Evolutionary conservation across 2,329 filamentous ascomycete genomes (phyloP), one percentile per base, ranked within the genome.

Genomic region (Pseudopithomyces chartarum): DNA sequence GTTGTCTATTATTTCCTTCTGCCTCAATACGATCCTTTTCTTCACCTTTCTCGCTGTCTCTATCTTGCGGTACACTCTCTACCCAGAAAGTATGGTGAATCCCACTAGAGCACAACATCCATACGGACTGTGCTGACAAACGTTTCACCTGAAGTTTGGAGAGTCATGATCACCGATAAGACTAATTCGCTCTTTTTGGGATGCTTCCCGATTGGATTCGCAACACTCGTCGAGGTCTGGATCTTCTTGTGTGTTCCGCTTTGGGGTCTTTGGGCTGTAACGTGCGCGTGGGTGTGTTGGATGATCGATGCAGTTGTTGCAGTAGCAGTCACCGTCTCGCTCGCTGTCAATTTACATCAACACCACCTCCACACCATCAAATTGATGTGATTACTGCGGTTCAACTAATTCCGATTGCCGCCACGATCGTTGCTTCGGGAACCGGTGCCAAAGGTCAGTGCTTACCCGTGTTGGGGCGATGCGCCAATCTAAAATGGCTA

Each of bases 141-240:
- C 26, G 8, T 29, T 8, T 8, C 26, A 29, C 8, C 8, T 29
- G 26, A 29, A 38, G 34, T 38, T 12, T 38, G 34, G 34, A 38
- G 7, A 44, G 40, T 44, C 5, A 20, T 44, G 40, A 44, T 49
- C 87, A 86, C 0, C 3, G 34, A 38, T 12, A 38, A 12, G 34
- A 82, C 82, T 1, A 86, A 91, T 66, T 87, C 85, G 1, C 79
- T 91, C 52, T 91, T 91, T 62, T 75, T 91, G 3, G 88, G 76
- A 0, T 88, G 86, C 0, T 82, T 89, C 32, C 87, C 87, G 0
- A 90, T 90, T 85, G 87, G 82, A 0, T 82, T 90, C 56, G 84
- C 86, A 0, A 90, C 87, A 1, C 85, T 90, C 42, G 83, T 90
- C 58, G 86, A 87, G 59, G 86, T 87, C 81, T 84, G 86, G 69